phyloP scores from a whole-genome alignment of 495 filamentous ascomycete species.

The Penicillium argentinense region DNA sequence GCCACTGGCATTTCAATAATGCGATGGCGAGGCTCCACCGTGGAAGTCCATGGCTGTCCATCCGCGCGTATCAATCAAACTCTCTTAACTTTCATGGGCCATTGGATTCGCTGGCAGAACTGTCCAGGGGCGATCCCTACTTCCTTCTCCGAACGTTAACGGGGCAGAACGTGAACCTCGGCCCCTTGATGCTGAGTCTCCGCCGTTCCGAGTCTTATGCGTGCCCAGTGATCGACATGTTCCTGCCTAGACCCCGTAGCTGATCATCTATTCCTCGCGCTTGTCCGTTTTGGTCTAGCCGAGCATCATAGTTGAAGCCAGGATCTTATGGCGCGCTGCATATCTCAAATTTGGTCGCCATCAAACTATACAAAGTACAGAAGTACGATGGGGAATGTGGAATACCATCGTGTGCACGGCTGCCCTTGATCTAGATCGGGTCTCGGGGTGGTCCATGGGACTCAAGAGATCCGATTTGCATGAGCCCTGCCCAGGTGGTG shows the following conservation, averaged over 20 bases:
- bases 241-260: neutral
- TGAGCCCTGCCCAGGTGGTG: too few species aligned
- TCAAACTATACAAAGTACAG: too few species aligned
- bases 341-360: too few species aligned
- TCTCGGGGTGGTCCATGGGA: too few species aligned
- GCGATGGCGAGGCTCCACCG: neutral
- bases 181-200: neutral
- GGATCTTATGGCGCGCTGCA: too few species aligned
- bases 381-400: too few species aligned
- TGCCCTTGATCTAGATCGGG: too few species aligned
- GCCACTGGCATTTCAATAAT: slow-evolving; percentile 14
- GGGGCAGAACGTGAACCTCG: neutral
- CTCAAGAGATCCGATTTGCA: too few species aligned
- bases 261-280: neutral
- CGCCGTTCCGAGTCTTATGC: neutral
- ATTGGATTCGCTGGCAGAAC: neutral
- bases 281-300: neutral
- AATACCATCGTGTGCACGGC: too few species aligned
- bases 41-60: neutral
- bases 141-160: neutral
- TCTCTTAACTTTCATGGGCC: neutral
- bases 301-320: too few species aligned
- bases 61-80: neutral
- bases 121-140: neutral
- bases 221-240: neutral